These are phyloP conservation scores for Aspergillus steynii DNA, from an alignment of 495 filamentous ascomycete genomes.

Conservation along the genomic window DNA sequence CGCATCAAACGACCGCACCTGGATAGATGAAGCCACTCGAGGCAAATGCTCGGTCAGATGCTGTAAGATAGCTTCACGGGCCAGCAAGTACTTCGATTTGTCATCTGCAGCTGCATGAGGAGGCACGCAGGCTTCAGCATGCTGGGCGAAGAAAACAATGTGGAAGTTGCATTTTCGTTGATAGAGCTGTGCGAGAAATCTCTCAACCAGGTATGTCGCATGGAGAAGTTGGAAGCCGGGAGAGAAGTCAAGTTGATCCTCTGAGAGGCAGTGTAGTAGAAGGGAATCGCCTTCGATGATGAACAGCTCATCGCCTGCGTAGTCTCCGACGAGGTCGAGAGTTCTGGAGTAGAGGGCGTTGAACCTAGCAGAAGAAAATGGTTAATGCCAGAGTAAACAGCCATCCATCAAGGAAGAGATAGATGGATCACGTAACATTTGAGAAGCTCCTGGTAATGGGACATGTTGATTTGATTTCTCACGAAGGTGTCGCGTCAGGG, in stretches of 20 bases:
- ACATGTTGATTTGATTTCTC: not conserved
- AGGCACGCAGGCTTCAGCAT: conserved; percentile 20
- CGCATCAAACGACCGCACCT: conserved; percentile 48
- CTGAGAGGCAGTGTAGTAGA: conserved; percentile 58
- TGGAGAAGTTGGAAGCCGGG: conserved; percentile 73
- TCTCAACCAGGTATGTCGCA: conserved; percentile 66
- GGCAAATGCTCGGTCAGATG: conserved; percentile 52
- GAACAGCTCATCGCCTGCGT: conserved; percentile 70
- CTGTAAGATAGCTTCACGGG: conserved; percentile 59
- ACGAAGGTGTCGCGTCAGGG: too few species aligned
- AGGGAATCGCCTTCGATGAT: conserved; percentile 74
- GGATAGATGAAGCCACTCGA: conserved; percentile 30
- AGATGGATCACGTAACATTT: not conserved
- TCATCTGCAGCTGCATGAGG: not conserved
- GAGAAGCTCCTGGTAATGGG: not conserved
- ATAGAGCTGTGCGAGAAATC: conserved; percentile 57
- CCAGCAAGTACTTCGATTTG: conserved; percentile 55
- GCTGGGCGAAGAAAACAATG: conserved; percentile 63
- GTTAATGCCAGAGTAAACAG: not conserved
- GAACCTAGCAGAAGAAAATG: conserved; percentile 15
- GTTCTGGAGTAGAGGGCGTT: conserved; percentile 19
- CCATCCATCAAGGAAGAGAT: not conserved
- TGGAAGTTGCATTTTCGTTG: conserved; percentile 67
- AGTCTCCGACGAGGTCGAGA: conserved; percentile 58
- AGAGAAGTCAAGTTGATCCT: conserved; percentile 60